Base-by-base conservation (phyloP, 306 rosid species). In the Citrullus colocynthis region DNA sequence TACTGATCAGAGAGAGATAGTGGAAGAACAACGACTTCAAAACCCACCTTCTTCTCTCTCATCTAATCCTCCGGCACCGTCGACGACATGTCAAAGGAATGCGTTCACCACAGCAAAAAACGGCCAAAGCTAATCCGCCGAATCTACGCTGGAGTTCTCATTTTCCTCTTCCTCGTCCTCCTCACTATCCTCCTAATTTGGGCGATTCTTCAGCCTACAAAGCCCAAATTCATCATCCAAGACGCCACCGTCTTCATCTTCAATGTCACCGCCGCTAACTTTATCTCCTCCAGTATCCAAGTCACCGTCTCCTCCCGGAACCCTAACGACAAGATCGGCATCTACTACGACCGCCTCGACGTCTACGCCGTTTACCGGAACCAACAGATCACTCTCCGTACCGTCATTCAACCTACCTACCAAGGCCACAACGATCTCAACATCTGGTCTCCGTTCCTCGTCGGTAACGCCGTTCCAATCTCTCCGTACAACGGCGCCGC, bases 361-460 rank as follows among this genome's bases (percentile, higher is more conserved):
- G 83, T 89, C 72, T 93, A 84, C 76, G 85, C 88, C 8, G 81
- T 32, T 21, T 93, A 91, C 84, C 93, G 74, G 28, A 79, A 75
- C 84, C 98, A 96, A 72, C 98, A 96, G 69, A 67, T 96, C 62
- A 93, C 99, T 2, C 83, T 81, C 85, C 87, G 90, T 0, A 91
- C 97, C 11, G 11, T 78, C 69, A 88, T 96, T 37, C 98, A 88
- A 5, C 93, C 92, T 0, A 84, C 89, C 1, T 96, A 89, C 17
- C 99, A 96, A 44, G 96, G 96, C 52, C 97, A 91, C 86, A 89
- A 96, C 24, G 97, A 91, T 5, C 15, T 80, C 34, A 64, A 87
- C 81, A 77, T 93, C 34, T 96, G 99, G 99, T 96, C 99, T 0
- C 99, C 99, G 7, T 88, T 82, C 44, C 83, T 96, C 36, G 85